These are phyloP conservation scores for Lentinula novae-zelandiae DNA, from an alignment of 1,284 basidiomycete genomes.

Conservation along the genomic window DNA sequence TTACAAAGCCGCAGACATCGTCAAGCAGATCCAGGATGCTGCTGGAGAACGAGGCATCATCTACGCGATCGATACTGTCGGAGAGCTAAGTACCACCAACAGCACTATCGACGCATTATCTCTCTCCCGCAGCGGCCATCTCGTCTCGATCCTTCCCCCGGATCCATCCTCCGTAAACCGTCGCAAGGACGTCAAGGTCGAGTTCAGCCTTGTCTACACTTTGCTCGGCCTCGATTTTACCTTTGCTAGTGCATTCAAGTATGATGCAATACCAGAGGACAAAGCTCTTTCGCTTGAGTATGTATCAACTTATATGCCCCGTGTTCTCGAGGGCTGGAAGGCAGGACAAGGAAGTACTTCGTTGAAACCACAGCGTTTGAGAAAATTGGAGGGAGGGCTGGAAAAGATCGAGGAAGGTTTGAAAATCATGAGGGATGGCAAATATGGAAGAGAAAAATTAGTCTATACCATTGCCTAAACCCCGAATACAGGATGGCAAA, in stretches of 20 bases:
- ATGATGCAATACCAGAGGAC: not conserved
- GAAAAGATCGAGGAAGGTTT: conserved; percentile 1
- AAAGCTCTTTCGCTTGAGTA: conserved; percentile 3
- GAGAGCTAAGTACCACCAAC: conserved; percentile 1
- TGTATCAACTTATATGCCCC: conserved; percentile 4
- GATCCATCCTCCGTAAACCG: not conserved
- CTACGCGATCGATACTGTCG: not conserved
- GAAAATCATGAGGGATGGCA: conserved; percentile 6
- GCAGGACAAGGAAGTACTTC: conserved; percentile 1
- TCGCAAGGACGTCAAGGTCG: conserved; percentile 4
- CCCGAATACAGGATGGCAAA: not conserved
- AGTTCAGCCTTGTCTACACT: conserved; percentile 2
- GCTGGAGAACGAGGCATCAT: conserved; percentile 1
- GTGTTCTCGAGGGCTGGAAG: conserved; percentile 5
- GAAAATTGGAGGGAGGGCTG: conserved; percentile 3
- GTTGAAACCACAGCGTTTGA: conserved; percentile 3
- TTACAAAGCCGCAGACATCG: conserved; percentile 17
- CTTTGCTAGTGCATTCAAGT: not conserved
- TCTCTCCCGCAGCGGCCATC: not conserved
- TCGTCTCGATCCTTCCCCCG: not conserved
- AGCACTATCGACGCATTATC: not conserved
- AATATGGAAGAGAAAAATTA: conserved; percentile 6
- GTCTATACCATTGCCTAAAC: not conserved
- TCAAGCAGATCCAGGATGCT: conserved; percentile 6
- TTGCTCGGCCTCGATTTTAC: not conserved